Conservation (phyloP, 805 yeast species). For the Candida coleopterorum region DNA sequence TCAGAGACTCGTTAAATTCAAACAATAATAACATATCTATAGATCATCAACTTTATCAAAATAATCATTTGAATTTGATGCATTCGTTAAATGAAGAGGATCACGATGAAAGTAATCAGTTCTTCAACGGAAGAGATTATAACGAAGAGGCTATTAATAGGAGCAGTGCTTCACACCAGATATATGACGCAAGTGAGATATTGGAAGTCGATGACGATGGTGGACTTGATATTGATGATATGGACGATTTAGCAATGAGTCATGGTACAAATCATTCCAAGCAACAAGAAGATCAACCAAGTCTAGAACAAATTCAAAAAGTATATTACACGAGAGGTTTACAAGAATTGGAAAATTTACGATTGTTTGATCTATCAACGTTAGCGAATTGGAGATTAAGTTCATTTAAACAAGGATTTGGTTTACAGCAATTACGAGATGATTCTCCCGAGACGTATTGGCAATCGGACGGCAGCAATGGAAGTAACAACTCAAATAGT, state of each 20-base stretch:
- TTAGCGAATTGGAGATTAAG: conserved; percentile 84
- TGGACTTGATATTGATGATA: conserved; percentile 8
- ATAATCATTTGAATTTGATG: conserved; percentile 3
- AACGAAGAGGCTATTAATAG: conserved; percentile 4
- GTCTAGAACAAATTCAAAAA: conserved; percentile 36
- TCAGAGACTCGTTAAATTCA: conserved; percentile 7
- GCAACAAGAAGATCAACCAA: conserved; percentile 21
- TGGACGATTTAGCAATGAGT: conserved; percentile 4
- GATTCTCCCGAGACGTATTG: conserved; percentile 72
- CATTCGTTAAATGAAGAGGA: conserved; percentile 6
- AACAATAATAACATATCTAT: neutral
- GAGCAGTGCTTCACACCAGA: neutral
- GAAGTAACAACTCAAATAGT: conserved; percentile 56
- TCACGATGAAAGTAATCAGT: neutral
- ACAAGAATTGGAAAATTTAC: conserved; percentile 51
- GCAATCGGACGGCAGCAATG: conserved; percentile 85
- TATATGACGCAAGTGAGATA: conserved; percentile 6
- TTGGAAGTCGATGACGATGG: conserved; percentile 12
- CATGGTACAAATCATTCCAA: conserved; percentile 5
- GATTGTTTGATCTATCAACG: conserved; percentile 70
- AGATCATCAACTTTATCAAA: conserved; percentile 1
- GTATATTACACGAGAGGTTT: conserved; percentile 44
- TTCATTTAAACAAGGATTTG: conserved; percentile 67
- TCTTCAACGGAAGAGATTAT: neutral
- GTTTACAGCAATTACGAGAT: conserved; percentile 66